Base-by-base conservation (phyloP, 2,329 filamentous ascomycete species). In the Albifimbria verrucaria region DNA sequence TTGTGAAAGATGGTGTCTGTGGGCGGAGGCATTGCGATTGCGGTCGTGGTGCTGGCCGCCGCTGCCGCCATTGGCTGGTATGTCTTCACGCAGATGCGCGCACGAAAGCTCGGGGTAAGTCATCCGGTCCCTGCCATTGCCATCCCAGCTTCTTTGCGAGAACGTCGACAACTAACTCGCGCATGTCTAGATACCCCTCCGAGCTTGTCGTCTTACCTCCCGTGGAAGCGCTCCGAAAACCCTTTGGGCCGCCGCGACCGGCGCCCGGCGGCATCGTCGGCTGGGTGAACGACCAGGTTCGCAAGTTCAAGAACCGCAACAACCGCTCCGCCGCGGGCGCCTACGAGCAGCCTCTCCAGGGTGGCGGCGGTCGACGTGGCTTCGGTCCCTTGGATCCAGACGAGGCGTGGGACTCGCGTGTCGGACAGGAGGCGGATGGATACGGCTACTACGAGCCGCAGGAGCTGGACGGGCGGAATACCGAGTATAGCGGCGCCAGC, bases 361-460 rank as follows among this genome's bases (percentile, higher is more conserved):
- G 68, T 54, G 70, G 68, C 49, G 69, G 69, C 51, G 64, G 63
- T 52, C 76, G 78, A 51, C 71, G 81, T 51, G 83, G 83, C 21
- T 86, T 88, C 67, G 84, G 86, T 2, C 77, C 85, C 4, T 79
- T 91, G 45, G 90, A 94, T 64, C 89, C 89, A 1, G 90, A 95
- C 66, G 89, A 92, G 65, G 89, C 90, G 2, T 96, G 91, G 91
- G 90, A 94, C 72, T 73, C 89, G 57, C 78, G 89, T 55, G 89
- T 95, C 4, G 89, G 88, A 53, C 79, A 85, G 61, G 89, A 92
- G 68, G 83, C 86, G 18, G 85, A 88, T 64, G 73, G 71, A 12
- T 85, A 86, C 66, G 82, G 81, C 21, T 90, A 90, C 69, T 87
- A 90, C 65, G 90, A 93, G 67, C 88, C 90, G 72, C 84, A 89